Evolutionary conservation across 2,329 filamentous ascomycete genomes (phyloP), one percentile per base, ranked within the genome.

Genomic region (Ambrosiella beaveri): DNA sequence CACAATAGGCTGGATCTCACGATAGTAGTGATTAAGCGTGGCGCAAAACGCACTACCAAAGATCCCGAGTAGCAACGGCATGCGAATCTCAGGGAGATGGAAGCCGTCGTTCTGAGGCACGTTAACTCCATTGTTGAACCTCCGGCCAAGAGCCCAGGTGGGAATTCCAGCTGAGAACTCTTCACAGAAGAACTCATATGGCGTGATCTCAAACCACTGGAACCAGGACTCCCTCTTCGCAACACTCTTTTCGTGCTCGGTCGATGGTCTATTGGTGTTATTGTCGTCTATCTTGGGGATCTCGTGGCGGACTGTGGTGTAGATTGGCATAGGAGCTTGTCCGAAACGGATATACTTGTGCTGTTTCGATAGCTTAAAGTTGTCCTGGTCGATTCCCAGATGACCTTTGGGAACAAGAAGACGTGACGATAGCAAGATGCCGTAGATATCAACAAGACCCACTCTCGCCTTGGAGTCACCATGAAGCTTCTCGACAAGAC

Each of bases 21-120:
- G 87, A 71, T 97, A 97, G 68, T 98, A 98, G 68, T 97, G 93
- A 49, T 87, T 91, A 0, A 98, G 73, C 0, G 93, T 97, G 0
- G 93, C 93, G 65, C 93, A 97, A 67, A 98, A 97, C 2, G 93
- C 93, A 63, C 86, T 94, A 1, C 93, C 93, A 76, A 93, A 98
- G n/a, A 97, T 85, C 0, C 93, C 93, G 74, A 98, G 80, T 52
- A 97, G 75, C 7, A 93, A 75, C 0, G 91, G 87, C 59, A 95
- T 76, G 47, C 89, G 82, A 36, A 93, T 72, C 69, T 98, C 93
- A 0, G 93, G 93, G 3, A 94, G 74, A 49, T 87, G 82, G 27
- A 78, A 77, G 7, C 86, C 80, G 8, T 80, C 76, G 37, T 84
- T 82, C n/a, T 59, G 62, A 62, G 80, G 75, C 3, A 85, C 70